These are phyloP conservation scores for Kwoniella botswanensis DNA, from an alignment of 768 basidiomycete genomes.

Conservation along the genomic window DNA sequence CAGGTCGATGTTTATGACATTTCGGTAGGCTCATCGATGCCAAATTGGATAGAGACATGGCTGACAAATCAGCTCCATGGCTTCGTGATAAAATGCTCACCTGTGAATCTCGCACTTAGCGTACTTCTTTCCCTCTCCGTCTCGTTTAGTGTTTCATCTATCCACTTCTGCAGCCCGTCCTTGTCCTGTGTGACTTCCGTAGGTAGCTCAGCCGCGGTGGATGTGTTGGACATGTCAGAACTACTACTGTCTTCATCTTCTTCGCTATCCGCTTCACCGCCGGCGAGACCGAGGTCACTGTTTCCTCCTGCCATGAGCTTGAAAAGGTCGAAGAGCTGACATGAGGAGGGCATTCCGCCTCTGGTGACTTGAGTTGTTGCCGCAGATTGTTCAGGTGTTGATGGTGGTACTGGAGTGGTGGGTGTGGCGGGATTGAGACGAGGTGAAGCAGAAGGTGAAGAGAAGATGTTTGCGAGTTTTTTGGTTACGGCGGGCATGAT, in stretches of 20 bases:
- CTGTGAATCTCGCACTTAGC: slow-evolving; percentile 35
- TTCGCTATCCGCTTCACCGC: slow-evolving; percentile 26
- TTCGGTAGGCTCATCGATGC: slow-evolving; percentile 15
- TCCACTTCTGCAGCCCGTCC: slow-evolving; percentile 21
- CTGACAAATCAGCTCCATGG: slow-evolving; percentile 18
- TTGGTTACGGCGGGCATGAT: slow-evolving; percentile 22
- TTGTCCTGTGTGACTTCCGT: neutral
- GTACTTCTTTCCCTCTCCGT: slow-evolving; percentile 23
- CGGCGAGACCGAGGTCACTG: slow-evolving; percentile 3
- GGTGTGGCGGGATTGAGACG: slow-evolving; percentile 2
- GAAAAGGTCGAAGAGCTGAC: slow-evolving; percentile 42
- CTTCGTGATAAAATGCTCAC: slow-evolving; percentile 21
- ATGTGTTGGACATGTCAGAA: slow-evolving; percentile 2
- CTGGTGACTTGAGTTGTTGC: slow-evolving; percentile 8
- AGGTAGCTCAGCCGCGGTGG: neutral
- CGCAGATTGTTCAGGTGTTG: too few species aligned
- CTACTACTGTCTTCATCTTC: slow-evolving; percentile 20
- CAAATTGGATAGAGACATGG: slow-evolving; percentile 30
- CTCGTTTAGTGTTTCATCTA: slow-evolving; percentile 27
- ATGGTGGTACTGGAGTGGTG: slow-evolving; percentile 1
- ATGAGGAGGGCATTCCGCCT: slow-evolving; percentile 20
- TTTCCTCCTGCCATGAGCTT: slow-evolving; percentile 39
- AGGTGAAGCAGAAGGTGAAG: slow-evolving; percentile 24
- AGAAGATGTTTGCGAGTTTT: slow-evolving; percentile 18
- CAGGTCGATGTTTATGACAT: slow-evolving; percentile 10